Base-by-base conservation (phyloP, 129 eudicot species). In the Deinandra increscens region DNA sequence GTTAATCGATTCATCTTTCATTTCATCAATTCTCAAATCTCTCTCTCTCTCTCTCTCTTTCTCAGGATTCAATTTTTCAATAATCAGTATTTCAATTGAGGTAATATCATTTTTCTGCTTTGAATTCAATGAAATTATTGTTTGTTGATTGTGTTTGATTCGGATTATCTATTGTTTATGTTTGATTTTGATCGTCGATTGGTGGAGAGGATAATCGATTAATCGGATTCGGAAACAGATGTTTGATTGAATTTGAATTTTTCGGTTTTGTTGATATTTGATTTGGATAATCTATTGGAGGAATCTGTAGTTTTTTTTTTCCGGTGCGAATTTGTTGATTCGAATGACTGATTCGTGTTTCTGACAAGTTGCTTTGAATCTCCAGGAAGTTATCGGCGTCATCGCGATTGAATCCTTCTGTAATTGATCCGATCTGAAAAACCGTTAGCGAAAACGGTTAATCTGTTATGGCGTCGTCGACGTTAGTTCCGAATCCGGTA, bases 401-500 rank as follows among this genome's bases (percentile, higher is more conserved):
- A 61, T 36, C 68, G 69, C 26, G 64, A 64, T 74, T 65, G 34
- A 74, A 51, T 59, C 60, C 11, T 20, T 13, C 58, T 33, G 41
- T 46, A 69, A 38, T 42, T 43, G 75, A 66, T 76, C 70, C 72
- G 60, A 72, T 76, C 72, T 43, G 36, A 78, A 45, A 14, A 11
- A 72, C 37, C 41, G 37, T 17, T 62, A 9, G 7, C 20, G 37
- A 42, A 42, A 70, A 53, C 67, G 66, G n/a, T 55, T 75, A 29
- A 29, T 62, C 50, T n/a, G 63, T 50, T 31, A 84, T 80, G 87
- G 68, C 82, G 65, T 77, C 96, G 68, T 75, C 96, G 55, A 73
- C 87, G 38, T 58, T 77, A 68, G 64, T 81, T 45, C 78, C 88
- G 14, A 91, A 80, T 81, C 84, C 95, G 22, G 78, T 83, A 46